These are phyloP conservation scores for Boechera retrofracta DNA, from an alignment of 345 rosid species.

Conservation along the genomic window DNA sequence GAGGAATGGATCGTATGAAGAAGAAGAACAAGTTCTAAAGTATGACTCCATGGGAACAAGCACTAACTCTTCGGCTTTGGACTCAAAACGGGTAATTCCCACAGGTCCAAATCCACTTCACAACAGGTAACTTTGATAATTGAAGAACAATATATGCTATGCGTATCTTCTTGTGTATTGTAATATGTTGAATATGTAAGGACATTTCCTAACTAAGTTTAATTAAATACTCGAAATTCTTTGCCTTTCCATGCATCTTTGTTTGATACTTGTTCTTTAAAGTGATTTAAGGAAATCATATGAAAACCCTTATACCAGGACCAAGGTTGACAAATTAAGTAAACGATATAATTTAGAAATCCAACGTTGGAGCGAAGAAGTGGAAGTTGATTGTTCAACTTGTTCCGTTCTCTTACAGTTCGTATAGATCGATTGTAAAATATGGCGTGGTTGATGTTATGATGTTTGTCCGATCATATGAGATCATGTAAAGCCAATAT, in stretches of 20 bases:
- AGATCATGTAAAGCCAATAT: not conserved
- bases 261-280: not conserved
- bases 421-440: not conserved
- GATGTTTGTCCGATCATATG: constrained; percentile 10
- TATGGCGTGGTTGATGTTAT: constrained; percentile 21
- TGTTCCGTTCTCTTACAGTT: not conserved
- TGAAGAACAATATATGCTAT: constrained; percentile 27
- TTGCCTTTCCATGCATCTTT: constrained; percentile 12
- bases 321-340: not conserved
- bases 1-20: constrained; percentile 31
- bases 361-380: constrained; percentile 1
- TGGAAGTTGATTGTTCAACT: not conserved
- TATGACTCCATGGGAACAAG: constrained; percentile 7
- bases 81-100: constrained; percentile 41
- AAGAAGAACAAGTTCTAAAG: constrained; percentile 15
- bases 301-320: not conserved
- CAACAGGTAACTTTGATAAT: constrained; percentile 36
- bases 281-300: not conserved
- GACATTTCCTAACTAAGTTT: not conserved
- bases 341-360: not conserved
- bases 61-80: constrained; percentile 31
- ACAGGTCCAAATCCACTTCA: constrained; percentile 49
- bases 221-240: not conserved
- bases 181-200: constrained; percentile 16
- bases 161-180: constrained; percentile 38